phyloP scores from a whole-genome alignment of 2,329 filamentous ascomycete genomes.

The Fonsecaea pedrosoi region DNA sequence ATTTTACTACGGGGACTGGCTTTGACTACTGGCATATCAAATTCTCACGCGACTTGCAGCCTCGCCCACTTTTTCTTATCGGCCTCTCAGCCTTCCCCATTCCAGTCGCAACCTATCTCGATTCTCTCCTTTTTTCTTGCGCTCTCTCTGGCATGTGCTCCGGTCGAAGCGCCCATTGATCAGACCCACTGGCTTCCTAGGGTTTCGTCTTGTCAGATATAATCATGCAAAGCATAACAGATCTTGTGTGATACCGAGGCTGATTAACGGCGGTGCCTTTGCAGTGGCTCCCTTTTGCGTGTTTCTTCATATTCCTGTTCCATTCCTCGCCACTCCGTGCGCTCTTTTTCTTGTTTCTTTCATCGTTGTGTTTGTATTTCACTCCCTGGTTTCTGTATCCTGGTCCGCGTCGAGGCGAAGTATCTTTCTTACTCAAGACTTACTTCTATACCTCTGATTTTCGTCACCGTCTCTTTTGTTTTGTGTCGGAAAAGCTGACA shows the following conservation, averaged over 20 bases:
- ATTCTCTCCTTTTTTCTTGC: neutral
- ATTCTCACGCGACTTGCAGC: conserved; percentile 1
- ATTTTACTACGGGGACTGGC: neutral
- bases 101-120: neutral
- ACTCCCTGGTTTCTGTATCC: neutral
- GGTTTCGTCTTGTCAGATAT: neutral
- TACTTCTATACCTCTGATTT: neutral
- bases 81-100: neutral
- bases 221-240: neutral
- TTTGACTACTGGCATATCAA: no score
- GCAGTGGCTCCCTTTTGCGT: neutral
- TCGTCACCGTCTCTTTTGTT: neutral
- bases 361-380: neutral
- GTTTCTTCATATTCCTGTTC: conserved; percentile 2
- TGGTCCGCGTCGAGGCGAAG: neutral
- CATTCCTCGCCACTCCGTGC: neutral
- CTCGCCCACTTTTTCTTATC: conserved; percentile 16
- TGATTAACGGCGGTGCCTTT: neutral
- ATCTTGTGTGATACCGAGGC: neutral
- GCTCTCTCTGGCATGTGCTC: neutral
- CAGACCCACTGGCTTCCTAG: neutral
- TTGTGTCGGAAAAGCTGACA: neutral
- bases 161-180: neutral
- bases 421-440: neutral
- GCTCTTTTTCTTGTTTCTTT: neutral